These are phyloP conservation scores for Neltuma alba DNA, from an alignment of 306 rosid genomes.

Conservation along the genomic window DNA sequence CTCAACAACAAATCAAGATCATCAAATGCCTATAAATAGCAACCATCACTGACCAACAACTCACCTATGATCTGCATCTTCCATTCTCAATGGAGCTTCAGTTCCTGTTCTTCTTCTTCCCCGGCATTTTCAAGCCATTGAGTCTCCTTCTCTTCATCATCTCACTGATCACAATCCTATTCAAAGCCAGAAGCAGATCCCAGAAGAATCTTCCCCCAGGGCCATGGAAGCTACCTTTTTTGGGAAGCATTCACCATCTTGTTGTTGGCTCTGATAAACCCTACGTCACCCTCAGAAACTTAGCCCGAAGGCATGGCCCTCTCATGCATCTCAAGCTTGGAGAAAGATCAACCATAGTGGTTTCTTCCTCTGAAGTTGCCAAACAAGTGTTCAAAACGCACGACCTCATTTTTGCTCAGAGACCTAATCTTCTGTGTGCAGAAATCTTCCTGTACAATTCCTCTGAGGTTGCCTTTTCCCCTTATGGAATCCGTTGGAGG, in stretches of 20 bases:
- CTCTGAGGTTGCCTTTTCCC: not conserved
- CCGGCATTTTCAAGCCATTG: not conserved
- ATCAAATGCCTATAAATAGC: not conserved
- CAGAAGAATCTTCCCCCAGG: slow-evolving; percentile 6
- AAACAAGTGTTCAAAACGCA: slow-evolving; percentile 38
- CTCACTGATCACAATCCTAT: not conserved
- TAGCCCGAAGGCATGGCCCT: slow-evolving; percentile 35
- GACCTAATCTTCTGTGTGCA: slow-evolving; percentile 1
- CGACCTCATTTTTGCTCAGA: slow-evolving; percentile 21
- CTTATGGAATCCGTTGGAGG: slow-evolving; percentile 24
- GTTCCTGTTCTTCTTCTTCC: not conserved
- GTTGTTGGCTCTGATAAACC: not conserved
- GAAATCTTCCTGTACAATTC: not conserved
- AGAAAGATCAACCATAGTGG: slow-evolving; percentile 21
- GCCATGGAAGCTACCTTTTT: slow-evolving; percentile 34
- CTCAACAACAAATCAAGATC: no score
- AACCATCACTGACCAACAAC: not conserved
- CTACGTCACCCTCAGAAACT: not conserved
- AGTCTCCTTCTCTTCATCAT: not conserved
- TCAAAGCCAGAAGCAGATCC: not conserved
- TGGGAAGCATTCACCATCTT: slow-evolving; percentile 43
- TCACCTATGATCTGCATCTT: not conserved
- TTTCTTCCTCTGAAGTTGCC: slow-evolving; percentile 44
- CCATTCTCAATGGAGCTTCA: slow-evolving; percentile 12
- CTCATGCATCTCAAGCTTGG: slow-evolving; percentile 34